Conservation (phyloP, 23 red algal species). For the Gracilaria domingensis region DNA sequence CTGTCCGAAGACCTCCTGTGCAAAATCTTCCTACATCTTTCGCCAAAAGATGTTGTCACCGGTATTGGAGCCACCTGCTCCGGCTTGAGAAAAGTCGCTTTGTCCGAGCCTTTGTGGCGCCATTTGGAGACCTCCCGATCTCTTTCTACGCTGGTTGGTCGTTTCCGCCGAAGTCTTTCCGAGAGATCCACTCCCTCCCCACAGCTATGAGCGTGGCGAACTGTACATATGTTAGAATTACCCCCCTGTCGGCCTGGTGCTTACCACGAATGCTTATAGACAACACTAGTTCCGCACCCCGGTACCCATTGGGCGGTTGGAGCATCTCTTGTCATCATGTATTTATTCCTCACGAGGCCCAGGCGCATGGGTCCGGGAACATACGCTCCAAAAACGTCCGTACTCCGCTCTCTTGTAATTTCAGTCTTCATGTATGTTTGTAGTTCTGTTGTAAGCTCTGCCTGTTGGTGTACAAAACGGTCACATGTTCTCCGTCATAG, state of each 20-base stretch:
- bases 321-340: neutral
- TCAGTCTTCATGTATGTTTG: constrained; percentile 41
- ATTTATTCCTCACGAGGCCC: neutral
- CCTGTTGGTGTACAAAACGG: neutral
- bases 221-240: neutral
- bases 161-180: constrained; percentile 4
- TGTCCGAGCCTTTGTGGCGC: constrained; percentile 37
- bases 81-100: constrained; percentile 28
- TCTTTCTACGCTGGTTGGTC: neutral
- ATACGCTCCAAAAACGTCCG: neutral
- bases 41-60: constrained; percentile 41
- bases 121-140: constrained; percentile 30
- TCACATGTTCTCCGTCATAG: neutral
- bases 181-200: neutral
- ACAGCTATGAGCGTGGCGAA: neutral
- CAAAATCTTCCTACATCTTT: constrained; percentile 43
- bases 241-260: neutral
- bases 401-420: constrained; percentile 24
- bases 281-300: neutral
- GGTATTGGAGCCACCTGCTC: constrained; percentile 62
- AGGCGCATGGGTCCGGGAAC: neutral
- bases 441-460: constrained; percentile 16
- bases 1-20: constrained; percentile 53
- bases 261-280: neutral
- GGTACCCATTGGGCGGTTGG: neutral